Base-by-base conservation (phyloP, 345 rosid species). In the Citrus hindsii region DNA sequence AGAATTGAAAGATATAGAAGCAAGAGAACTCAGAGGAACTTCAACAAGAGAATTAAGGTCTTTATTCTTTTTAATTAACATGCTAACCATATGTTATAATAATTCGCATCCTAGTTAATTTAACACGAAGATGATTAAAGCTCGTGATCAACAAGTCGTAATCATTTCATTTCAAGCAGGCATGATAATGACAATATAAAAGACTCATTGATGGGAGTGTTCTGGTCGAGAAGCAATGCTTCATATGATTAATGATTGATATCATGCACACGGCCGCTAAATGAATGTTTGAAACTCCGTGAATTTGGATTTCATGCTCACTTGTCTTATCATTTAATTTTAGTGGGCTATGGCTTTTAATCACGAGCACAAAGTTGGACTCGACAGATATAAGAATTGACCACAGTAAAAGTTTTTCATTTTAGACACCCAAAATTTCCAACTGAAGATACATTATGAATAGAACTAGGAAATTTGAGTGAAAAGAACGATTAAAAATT, bases 11-110 rank as follows among this genome's bases (percentile, higher is more conserved):
- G 97, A 81, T 96, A 96, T 75, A 87, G 88, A 83, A 89, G 77
- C 90, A 96, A 96, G 85, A 92, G 94, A 84, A 88, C 83, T 66
- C 92, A 86, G 69, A 86, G 99, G 79, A 94, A 96, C 77, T 96
- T 96, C 97, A 94, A 86, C 91, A 96, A 92, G 90, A 96, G 93
- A 74, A 96, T 96, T 79, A 94, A 96, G 99, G 99, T 93, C 66
- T 60, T 58, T 18, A 25, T 65, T 30, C 48, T 38, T 8, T 35
- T 16, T 60, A 16, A 4, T 37, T 9, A 7, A 67, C 13, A 24
- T 0, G 4, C 19, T 38, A 32, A 32, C 68, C 68, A 64, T 33
- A 66, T 8, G 46, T 33, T 66, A 66, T 35, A 65, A 66, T 35
- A 65, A 30, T 16, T 9, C 21, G 70, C 10, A 35, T 21, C 48